phyloP scores from a whole-genome alignment of 176 grass and related monocot species.

The Puccinellia tenuiflora region DNA sequence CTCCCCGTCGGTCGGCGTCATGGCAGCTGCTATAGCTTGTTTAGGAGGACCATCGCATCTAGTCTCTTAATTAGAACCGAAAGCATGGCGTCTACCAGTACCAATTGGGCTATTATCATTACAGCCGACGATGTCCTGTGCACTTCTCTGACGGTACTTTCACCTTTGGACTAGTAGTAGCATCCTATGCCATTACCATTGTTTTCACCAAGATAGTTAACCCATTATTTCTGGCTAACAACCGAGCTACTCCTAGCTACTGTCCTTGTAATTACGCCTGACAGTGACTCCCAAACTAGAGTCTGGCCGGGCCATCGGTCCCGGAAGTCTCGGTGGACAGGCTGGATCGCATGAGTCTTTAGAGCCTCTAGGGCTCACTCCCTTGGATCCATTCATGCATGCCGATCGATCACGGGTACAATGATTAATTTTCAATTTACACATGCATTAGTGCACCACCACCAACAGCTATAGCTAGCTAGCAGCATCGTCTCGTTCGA shows the following conservation, averaged over 20 bases:
- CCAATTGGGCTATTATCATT: background rate
- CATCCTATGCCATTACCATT: too few relatives aligned
- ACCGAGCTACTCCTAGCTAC: background rate
- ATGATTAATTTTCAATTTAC: background rate
- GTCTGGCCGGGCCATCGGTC: background rate
- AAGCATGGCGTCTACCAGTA: constrained; percentile 27
- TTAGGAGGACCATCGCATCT: background rate
- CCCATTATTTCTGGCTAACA: background rate
- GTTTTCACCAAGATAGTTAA: background rate
- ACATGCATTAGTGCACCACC: constrained; percentile 26
- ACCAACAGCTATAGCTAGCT: background rate
- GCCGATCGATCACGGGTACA: constrained; percentile 24
- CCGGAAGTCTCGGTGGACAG: constrained; percentile 26
- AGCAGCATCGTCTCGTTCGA: background rate
- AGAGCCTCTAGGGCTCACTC: constrained; percentile 19
- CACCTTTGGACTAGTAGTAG: background rate
- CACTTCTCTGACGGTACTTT: background rate
- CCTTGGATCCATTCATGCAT: constrained; percentile 5
- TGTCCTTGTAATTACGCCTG: constrained; percentile 21
- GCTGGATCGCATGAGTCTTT: constrained; percentile 10
- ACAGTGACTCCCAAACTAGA: constrained; percentile 40
- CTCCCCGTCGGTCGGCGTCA: background rate
- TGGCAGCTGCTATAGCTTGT: background rate
- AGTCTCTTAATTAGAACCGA: constrained; percentile 34
- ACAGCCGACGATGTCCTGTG: background rate